A percentile compares a stretch with the other conserved stretches of the same genome.
Evolutionary conservation across 164 flowering plant species (phyloP).

Genomic region (Dillenia suffruticosa): DNA sequence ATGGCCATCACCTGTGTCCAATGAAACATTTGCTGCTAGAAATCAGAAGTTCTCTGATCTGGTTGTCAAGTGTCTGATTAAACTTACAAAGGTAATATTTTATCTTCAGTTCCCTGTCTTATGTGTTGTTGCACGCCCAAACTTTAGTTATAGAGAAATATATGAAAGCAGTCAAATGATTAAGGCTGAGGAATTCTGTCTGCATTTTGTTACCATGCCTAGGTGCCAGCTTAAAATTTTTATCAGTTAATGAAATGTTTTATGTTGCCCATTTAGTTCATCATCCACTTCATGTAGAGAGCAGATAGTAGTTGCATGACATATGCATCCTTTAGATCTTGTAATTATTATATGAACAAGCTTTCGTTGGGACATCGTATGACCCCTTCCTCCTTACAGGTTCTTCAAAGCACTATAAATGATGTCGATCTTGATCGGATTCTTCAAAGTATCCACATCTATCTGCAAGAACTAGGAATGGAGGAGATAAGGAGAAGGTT

Average conservation of each 20-base stretch:
- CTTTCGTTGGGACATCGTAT: too few species aligned
- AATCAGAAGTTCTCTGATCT: constrained; percentile 95
- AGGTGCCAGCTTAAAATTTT: too few species aligned
- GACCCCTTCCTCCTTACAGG: constrained; percentile 33
- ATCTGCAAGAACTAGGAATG: constrained; percentile 96
- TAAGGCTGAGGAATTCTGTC: too few species aligned
- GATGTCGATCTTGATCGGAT: constrained; percentile 97
- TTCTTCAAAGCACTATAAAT: constrained; percentile 89
- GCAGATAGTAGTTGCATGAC: too few species aligned
- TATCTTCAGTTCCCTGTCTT: background rate
- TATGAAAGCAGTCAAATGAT: too few species aligned
- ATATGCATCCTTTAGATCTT: too few species aligned
- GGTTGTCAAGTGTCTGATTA: constrained; percentile 93
- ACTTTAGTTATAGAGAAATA: too few species aligned
- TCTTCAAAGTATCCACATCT: constrained; percentile 92
- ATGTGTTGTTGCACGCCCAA: background rate
- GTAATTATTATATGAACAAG: too few species aligned
- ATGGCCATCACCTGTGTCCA: constrained; percentile 84
- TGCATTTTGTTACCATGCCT: too few species aligned
- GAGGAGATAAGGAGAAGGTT: constrained; percentile 97
- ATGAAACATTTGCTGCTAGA: constrained; percentile 61
- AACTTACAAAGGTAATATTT: constrained; percentile 76
- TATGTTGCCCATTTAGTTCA: too few species aligned
- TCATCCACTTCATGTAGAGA: too few species aligned
- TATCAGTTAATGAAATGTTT: too few species aligned